Evolutionary conservation across 768 basidiomycete genomes (phyloP), one percentile per base, ranked within the genome.

Genomic region (Galerina sulciceps): DNA sequence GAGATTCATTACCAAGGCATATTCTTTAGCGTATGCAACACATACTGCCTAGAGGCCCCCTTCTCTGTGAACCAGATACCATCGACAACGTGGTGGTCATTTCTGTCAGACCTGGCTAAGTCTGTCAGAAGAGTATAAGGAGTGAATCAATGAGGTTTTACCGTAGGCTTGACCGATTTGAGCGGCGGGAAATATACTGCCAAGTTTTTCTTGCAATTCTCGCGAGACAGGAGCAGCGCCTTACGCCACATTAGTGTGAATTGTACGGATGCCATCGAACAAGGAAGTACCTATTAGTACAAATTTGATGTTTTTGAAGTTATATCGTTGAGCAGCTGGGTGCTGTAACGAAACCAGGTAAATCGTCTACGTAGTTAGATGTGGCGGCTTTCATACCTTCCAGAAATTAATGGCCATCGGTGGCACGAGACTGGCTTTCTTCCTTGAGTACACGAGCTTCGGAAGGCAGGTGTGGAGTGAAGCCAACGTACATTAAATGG

Each of bases 91-190:
- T 75, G 0, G 83, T 82, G 35, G 76, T 75, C 63, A 75, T 75
- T 55, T 78, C 76, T 3, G 75, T 77, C 42, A 75, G 58, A 10
- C 69, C 67, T 69, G 34, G 22, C 2, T 15, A 34, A 13, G 2
- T n/a, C 53, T n/a, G 51, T 9, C 53, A 45, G 62, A 35, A 36
- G 14, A n/a, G 26, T 14, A 36, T 34, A 20, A 20, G 6, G 45
- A 53, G 4, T 11, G 14, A 5, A 17, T 34, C 13, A 23, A 31
- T 8, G n/a, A 26, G 31, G 51, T 6, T n/a, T 44, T 37, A 85
- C 85, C 86, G 67, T 86, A 88, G 14, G 79, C 81, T 67, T 88
- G 87, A n/a, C 83, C 85, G n/a, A 88, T 76, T 54, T 73, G 72
- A 1, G 78, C 77, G 14, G 74, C 62, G 0, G 87, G 87, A 35